phyloP scores from a whole-genome alignment of 2,329 filamentous ascomycete species.

The Penicillium sp. region DNA sequence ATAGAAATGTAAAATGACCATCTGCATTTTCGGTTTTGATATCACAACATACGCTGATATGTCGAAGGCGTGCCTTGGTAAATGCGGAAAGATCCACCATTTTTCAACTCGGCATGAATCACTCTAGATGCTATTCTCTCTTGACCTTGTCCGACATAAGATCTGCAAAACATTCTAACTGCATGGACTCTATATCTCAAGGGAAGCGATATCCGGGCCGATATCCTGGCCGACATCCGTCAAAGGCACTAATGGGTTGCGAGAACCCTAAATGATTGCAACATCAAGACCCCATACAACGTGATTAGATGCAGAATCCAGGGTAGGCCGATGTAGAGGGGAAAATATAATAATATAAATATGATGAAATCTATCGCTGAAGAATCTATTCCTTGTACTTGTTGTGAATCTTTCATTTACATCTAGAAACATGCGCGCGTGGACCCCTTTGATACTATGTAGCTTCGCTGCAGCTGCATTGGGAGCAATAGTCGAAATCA shows the following conservation, averaged over 20 bases:
- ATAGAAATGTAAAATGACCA: too few relatives aligned
- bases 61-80: too few relatives aligned
- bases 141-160: too few relatives aligned
- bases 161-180: too few relatives aligned
- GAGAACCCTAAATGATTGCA: not conserved
- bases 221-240: not conserved
- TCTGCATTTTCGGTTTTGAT: too few relatives aligned
- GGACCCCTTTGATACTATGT: not conserved
- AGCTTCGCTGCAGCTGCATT: not conserved
- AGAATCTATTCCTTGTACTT: not conserved
- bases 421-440: not conserved
- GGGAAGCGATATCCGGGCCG: not conserved
- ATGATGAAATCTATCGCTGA: not conserved
- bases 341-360: not conserved
- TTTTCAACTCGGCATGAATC: too few relatives aligned
- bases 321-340: not conserved
- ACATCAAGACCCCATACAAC: conserved; percentile 1
- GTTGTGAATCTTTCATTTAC: too few relatives aligned
- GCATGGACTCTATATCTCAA: too few relatives aligned
- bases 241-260: not conserved
- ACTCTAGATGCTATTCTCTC: too few relatives aligned
- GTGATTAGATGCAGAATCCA: not conserved
- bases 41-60: too few relatives aligned
- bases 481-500: not conserved
- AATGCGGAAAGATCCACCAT: too few relatives aligned